Conservation (phyloP, 495 filamentous ascomycete genomes). For the Aspergillus cavernicola region DNA sequence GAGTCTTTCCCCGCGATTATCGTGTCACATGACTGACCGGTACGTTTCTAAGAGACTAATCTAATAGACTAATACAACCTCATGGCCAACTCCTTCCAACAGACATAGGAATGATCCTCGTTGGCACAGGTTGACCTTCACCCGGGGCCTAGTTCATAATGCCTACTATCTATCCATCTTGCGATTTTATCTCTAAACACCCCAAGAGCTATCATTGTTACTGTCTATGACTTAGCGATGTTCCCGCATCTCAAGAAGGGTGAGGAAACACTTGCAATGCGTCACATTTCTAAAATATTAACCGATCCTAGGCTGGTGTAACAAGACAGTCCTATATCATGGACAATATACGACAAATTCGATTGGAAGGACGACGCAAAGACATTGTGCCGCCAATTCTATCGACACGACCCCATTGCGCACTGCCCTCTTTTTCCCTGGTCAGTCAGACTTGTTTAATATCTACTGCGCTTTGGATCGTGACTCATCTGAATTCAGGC, state of each 20-base stretch:
- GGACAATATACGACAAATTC: neutral
- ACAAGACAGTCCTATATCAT: neutral
- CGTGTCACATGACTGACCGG: slow-evolving; percentile 5
- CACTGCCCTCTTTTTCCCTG: slow-evolving; percentile 83
- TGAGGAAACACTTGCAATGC: neutral
- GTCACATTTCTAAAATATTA: neutral
- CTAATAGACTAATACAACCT: too few relatives aligned
- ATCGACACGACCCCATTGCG: slow-evolving; percentile 40
- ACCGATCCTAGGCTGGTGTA: slow-evolving; percentile 1
- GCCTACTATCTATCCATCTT: neutral
- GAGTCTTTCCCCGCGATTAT: too few relatives aligned
- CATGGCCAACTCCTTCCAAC: too few relatives aligned
- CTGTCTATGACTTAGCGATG: neutral
- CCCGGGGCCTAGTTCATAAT: slow-evolving; percentile 8
- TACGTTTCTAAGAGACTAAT: too few relatives aligned
- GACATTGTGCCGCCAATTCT: neutral
- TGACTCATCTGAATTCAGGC: slow-evolving; percentile 47
- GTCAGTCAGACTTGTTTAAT: slow-evolving; percentile 37
- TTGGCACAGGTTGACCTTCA: neutral
- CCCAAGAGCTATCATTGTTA: neutral
- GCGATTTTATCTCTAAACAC: neutral
- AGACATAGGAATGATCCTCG: neutral
- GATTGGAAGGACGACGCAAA: neutral
- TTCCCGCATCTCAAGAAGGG: neutral
- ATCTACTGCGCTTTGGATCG: neutral